Conservation (phyloP, 305 asterid genomes). For the Ilex paraguariensis region DNA sequence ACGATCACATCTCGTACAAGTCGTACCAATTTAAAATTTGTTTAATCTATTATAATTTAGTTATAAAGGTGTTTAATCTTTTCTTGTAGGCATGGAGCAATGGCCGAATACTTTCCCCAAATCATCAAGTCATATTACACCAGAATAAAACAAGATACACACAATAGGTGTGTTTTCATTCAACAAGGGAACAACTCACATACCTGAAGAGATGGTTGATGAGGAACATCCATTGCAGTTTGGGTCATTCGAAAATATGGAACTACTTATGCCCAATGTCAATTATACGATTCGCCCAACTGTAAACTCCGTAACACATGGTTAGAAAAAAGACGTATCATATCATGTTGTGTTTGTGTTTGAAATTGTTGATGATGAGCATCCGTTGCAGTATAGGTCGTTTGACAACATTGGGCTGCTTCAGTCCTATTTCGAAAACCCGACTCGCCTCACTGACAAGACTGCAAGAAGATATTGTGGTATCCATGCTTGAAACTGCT, state of each 20-base stretch:
- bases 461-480: neutral
- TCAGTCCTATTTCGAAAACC: neutral
- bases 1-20: no score
- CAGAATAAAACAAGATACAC: slow-evolving; percentile 30
- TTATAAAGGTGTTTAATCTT: neutral
- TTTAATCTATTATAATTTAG: neutral
- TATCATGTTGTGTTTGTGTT: no score
- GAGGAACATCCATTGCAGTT: slow-evolving; percentile 29
- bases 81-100: slow-evolving; percentile 41
- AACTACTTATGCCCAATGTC: neutral
- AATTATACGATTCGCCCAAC: no score
- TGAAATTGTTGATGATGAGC: slow-evolving; percentile 29
- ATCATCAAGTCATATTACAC: slow-evolving; percentile 33
- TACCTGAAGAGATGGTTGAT: slow-evolving; percentile 32
- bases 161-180: slow-evolving; percentile 22
- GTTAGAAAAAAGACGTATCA: no score
- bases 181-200: slow-evolving; percentile 13
- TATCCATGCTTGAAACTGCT: no score
- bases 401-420: slow-evolving; percentile 24
- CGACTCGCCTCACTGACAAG: neutral
- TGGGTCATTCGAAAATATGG: slow-evolving; percentile 33
- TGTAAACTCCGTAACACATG: no score
- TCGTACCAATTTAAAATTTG: no score
- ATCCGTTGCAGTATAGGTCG: slow-evolving; percentile 32
- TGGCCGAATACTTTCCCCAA: slow-evolving; percentile 31